These are phyloP conservation scores for Cladosporium austrohemisphaericum DNA, from an alignment of 2,329 filamentous ascomycete genomes.

Conservation along the genomic window DNA sequence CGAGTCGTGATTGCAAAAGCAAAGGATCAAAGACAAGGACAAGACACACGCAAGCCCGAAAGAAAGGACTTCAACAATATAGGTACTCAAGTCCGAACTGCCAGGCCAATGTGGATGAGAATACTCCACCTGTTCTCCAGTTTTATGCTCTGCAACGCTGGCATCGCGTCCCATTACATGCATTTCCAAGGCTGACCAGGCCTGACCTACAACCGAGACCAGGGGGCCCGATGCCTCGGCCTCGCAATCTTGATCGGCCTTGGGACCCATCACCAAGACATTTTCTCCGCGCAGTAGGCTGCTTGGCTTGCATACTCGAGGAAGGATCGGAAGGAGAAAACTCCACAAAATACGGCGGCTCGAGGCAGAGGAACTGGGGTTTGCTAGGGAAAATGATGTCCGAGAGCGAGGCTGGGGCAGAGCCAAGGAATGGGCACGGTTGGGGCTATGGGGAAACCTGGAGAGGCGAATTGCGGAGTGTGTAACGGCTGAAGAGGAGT, in stretches of 20 bases:
- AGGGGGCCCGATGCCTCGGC: background rate
- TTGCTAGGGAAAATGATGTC: background rate
- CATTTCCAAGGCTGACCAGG: background rate
- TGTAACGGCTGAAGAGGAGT: no score
- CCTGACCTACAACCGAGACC: background rate
- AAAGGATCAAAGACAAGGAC: background rate
- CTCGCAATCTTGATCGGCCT: background rate
- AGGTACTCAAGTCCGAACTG: background rate
- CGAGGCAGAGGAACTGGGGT: no score
- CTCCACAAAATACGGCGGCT: background rate
- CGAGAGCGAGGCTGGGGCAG: background rate
- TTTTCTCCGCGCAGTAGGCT: background rate
- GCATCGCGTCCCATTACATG: background rate
- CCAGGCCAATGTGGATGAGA: no score
- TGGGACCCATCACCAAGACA: constrained; percentile 6
- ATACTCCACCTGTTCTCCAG: background rate
- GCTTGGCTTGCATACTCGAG: constrained; percentile 2
- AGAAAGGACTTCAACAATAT: background rate
- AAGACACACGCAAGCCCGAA: background rate
- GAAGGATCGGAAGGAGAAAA: background rate
- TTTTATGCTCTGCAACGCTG: no score
- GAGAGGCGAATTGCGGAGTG: constrained; percentile 6
- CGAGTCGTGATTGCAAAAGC: background rate
- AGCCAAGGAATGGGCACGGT: background rate
- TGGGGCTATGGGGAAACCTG: background rate